These are phyloP conservation scores for Hydnomerulius pinastri DNA, from an alignment of 768 basidiomycete genomes.

Conservation along the genomic window DNA sequence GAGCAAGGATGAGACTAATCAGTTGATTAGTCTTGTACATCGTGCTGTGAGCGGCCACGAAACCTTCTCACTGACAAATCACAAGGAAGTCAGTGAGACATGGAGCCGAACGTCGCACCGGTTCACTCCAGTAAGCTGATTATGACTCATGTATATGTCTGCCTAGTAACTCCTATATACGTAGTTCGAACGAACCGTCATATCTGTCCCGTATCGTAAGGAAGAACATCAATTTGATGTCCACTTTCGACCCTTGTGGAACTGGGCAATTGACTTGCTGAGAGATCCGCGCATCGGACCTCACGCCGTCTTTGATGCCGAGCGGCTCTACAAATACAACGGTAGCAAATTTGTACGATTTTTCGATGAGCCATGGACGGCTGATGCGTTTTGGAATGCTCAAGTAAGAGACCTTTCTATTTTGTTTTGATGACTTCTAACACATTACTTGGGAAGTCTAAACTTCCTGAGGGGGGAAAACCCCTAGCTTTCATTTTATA, in stretches of 20 bases:
- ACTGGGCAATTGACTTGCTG: constrained; percentile 32
- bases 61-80: constrained; percentile 19
- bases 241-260: constrained; percentile 22
- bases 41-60: neutral
- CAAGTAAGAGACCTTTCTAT: constrained; percentile 28
- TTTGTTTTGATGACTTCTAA: neutral
- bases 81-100: constrained; percentile 16
- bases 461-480: constrained; percentile 20
- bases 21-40: constrained; percentile 20
- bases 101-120: constrained; percentile 15
- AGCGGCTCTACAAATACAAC: constrained; percentile 29
- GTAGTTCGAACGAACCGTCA: constrained; percentile 16
- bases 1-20: constrained; percentile 16
- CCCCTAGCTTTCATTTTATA: constrained; percentile 38
- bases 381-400: constrained; percentile 35
- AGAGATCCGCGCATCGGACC: constrained; percentile 22
- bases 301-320: constrained; percentile 36
- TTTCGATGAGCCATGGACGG: constrained; percentile 41
- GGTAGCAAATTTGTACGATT: constrained; percentile 28
- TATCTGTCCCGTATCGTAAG: constrained; percentile 19
- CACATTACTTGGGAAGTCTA: constrained; percentile 3
- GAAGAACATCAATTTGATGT: constrained; percentile 20
- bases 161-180: neutral
- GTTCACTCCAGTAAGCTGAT: constrained; percentile 9
- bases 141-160: neutral